Base-by-base conservation (phyloP, 176 grass and related monocot species). In the Paspalum vaginatum region DNA sequence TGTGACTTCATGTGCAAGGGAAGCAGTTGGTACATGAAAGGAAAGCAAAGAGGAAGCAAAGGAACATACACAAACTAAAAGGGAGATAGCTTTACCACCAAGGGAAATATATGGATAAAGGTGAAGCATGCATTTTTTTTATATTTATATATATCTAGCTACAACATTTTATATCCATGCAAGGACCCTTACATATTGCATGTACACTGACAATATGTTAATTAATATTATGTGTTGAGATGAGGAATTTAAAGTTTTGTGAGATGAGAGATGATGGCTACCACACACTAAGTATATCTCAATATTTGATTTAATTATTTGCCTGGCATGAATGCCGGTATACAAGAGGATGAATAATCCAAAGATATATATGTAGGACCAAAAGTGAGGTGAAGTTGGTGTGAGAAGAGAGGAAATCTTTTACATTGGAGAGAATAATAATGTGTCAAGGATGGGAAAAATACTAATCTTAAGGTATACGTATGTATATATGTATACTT, bases 1-100 rank as follows among this genome's bases (percentile, higher is more conserved):
- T 83, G 83, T 89, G 88, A 86, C 88, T 86, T 89, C 88, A 82
- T 89, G 73, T 89, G 83, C 2, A 89, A 89, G 88, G 83, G 83
- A 89, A 86, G 83, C 83, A 89, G 88, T 89, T 89, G 88, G 88
- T 89, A 63, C 83, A 86, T 68, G 83, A 74, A 89, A 79, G 77
- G 65, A 66, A 79, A 78, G 78, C 51, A 82, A 85, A 89, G 87
- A 72, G 51, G 57, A 85, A 85, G 83, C 87, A 85, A 89, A 81
- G 87, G 67, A 85, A 72, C 87, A 89, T 21, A 89, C 46, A 89
- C 72, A 85, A 12, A 55, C 46, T 52, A 68, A 79, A 79, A 71
- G 43, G 50, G 46, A 53, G 51, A 18, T 67, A 48, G 43, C 88
- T 89, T 89, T 86, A 52, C 83, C 64, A 76, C 70, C 26, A 89